phyloP scores from a whole-genome alignment of 225 moss, liverwort and hornwort species.

The Thuidium tamariscinum region DNA sequence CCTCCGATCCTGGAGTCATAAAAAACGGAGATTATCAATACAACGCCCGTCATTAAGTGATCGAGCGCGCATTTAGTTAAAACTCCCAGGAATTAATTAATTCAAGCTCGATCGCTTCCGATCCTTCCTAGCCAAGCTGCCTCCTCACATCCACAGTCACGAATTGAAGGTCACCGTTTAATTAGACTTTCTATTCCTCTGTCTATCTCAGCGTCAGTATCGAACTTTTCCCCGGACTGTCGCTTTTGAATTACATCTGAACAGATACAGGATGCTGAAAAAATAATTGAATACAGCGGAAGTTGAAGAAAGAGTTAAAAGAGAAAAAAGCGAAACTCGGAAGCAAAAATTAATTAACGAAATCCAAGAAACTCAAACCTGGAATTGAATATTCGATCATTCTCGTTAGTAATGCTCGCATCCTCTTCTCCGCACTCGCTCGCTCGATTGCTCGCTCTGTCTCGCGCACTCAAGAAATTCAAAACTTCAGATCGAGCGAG shows the following conservation, averaged over 20 bases:
- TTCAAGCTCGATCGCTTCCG: background rate
- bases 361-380: background rate
- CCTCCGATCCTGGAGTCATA: background rate
- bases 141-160: background rate
- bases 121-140: background rate
- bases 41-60: background rate
- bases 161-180: background rate
- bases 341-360: background rate
- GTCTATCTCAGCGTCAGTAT: background rate
- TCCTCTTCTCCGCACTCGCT: background rate
- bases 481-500: too few species aligned
- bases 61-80: background rate
- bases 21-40: background rate
- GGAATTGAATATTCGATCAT: background rate
- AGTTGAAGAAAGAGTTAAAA: too few species aligned
- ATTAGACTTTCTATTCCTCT: too few species aligned
- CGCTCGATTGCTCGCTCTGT: background rate
- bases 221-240: background rate
- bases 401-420: background rate
- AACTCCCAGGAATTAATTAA: background rate
- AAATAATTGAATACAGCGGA: too few species aligned
- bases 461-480: background rate
- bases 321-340: background rate
- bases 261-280: background rate
- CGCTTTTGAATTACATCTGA: background rate